These are phyloP conservation scores for Eucalyptus erythrocorys DNA, from an alignment of 345 rosid genomes.

Conservation along the genomic window DNA sequence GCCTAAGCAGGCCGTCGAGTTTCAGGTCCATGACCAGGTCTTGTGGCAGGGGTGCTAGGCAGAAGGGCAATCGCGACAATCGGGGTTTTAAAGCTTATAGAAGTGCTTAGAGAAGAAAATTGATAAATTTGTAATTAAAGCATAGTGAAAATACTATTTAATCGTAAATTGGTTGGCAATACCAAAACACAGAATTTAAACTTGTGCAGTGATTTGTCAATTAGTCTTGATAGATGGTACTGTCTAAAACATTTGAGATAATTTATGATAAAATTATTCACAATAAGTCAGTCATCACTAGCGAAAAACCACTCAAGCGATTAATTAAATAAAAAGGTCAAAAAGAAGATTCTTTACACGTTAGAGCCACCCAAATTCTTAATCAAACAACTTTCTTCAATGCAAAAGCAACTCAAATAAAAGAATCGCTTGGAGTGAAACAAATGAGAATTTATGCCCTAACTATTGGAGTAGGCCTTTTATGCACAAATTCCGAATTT, in stretches of 20 bases:
- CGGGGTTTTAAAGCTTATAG: too few relatives aligned
- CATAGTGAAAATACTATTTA: too few relatives aligned
- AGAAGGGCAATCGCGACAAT: too few relatives aligned
- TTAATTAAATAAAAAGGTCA: too few relatives aligned
- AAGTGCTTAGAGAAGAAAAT: background rate
- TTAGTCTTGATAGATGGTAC: background rate
- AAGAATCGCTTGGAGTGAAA: too few relatives aligned
- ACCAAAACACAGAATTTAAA: background rate
- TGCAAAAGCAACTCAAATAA: background rate
- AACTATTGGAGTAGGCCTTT: background rate
- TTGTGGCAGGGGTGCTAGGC: too few relatives aligned
- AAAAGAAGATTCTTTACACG: background rate
- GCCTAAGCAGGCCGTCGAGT: too few relatives aligned
- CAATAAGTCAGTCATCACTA: background rate
- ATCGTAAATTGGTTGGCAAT: too few relatives aligned
- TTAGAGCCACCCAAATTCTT: background rate
- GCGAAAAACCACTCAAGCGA: background rate
- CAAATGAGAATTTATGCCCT: background rate
- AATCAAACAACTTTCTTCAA: background rate
- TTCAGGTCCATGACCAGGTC: too few relatives aligned
- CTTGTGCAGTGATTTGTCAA: background rate
- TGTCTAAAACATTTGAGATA: background rate
- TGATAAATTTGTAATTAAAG: background rate
- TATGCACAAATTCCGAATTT: background rate
- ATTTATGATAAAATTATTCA: background rate